phyloP scores from a whole-genome alignment of 73 alveolate species.

The Blepharisma japonicum region DNA sequence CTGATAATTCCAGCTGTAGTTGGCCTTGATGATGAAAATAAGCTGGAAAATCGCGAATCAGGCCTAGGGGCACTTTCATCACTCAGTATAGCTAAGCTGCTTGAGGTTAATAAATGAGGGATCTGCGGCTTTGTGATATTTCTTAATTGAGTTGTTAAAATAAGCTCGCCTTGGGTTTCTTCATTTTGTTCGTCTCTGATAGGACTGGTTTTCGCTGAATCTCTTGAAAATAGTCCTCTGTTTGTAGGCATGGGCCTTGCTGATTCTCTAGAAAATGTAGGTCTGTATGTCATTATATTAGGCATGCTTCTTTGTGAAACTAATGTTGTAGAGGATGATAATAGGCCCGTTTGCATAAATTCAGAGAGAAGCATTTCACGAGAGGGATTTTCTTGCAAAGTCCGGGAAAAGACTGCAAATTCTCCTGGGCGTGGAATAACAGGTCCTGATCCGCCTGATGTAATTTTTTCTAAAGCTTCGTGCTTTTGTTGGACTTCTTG shows the following conservation, averaged over 20 bases:
- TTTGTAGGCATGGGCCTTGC: no score
- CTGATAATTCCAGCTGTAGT: no score
- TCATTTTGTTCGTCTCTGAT: no score
- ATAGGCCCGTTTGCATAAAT: neutral
- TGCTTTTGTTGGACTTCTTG: constrained; percentile 25
- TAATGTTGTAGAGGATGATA: neutral
- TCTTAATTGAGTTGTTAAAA: constrained; percentile 5
- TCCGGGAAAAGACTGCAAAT: neutral
- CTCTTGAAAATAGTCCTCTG: no score
- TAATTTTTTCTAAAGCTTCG: constrained; percentile 14
- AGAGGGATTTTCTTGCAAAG: neutral
- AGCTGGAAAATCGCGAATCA: neutral
- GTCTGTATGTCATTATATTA: neutral
- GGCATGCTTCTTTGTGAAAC: neutral
- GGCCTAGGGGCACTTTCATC: neutral
- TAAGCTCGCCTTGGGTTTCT: neutral
- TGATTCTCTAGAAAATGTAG: no score
- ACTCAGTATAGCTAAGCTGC: neutral
- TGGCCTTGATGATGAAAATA: no score
- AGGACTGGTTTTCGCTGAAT: no score
- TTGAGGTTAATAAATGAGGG: neutral
- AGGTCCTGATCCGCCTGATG: neutral
- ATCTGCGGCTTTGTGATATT: neutral
- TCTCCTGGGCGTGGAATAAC: constrained; percentile 14
- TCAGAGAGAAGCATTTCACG: neutral